Base-by-base conservation (phyloP, 768 basidiomycete genomes). In the Mrakia hoshinonis region DNA sequence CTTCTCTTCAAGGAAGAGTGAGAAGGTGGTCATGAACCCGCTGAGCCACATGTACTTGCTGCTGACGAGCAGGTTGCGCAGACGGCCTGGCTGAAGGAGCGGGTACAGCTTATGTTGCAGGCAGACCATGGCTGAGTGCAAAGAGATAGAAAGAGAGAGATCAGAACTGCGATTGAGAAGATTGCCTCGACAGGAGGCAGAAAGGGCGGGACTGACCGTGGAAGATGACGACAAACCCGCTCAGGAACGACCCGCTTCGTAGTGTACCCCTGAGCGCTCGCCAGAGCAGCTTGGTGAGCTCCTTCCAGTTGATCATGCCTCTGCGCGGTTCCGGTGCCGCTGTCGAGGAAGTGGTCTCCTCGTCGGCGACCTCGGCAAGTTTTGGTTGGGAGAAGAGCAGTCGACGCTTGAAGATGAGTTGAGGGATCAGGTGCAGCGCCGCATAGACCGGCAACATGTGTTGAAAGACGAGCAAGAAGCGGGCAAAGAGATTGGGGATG, bases 371-470 rank as follows among this genome's bases (percentile, higher is more conserved):
- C 1, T 22, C 48, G 64, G 34, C 15, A 36, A 34, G 36, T n/a
- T n/a, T n/a, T n/a, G 58, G 58, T 20, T 36, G 34, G 15, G 58
- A 61, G 46, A 72, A 47, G 47, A 72, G 52, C 4, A 34, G 24
- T 3, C 46, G 29, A 0, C 70, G 70, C 54, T 73, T 73, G 29
- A 73, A 62, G 34, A 73, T 22, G 31, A 73, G 26, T 13, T 49
- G 43, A 0, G 72, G 72, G 51, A 73, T 67, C 22, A 66, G 49
- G 34, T 73, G 72, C 20, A 73, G 61, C 6, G 72, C 39, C 2
- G 67, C 47, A 29, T 73, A 73, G 49, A 73, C 48, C 4, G 72
- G 72, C 0, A 73, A 47, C 67, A 67, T 67, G 55, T 60, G 60
- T 24, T 68, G 36, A 39, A 73, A 73, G 20, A 73, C 72, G 48